phyloP scores from a whole-genome alignment of 768 basidiomycete species.

The Arthromyces matolae region DNA sequence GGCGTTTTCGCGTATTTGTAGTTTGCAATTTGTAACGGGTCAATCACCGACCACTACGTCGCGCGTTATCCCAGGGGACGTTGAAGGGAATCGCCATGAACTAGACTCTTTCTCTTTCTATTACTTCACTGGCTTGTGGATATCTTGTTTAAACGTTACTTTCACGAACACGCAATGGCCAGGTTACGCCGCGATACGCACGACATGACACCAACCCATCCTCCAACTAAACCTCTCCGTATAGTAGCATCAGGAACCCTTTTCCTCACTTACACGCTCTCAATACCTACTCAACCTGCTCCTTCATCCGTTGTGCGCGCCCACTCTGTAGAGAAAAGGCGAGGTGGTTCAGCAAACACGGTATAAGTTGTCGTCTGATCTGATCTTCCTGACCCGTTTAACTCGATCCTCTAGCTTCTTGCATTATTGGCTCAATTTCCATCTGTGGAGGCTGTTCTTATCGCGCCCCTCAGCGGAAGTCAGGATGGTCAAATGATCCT shows the following conservation, averaged over 20 bases:
- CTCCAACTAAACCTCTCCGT: conserved; percentile 47
- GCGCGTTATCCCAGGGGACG: not conserved
- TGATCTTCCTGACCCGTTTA: not conserved
- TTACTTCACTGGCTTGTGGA: not conserved
- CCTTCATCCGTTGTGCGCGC: conserved; percentile 62
- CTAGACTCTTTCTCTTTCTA: not conserved
- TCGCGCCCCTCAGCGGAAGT: conserved; percentile 72
- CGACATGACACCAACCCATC: conserved; percentile 24
- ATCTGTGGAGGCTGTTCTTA: conserved; percentile 59
- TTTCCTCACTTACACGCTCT: conserved; percentile 72
- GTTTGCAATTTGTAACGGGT: too few species aligned
- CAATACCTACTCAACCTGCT: conserved; percentile 54
- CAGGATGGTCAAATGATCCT: conserved; percentile 64
- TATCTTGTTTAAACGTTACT: conserved; percentile 1
- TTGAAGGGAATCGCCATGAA: conserved; percentile 16
- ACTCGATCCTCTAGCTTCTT: conserved; percentile 40
- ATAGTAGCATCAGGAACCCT: conserved; percentile 79
- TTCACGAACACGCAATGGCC: conserved; percentile 33
- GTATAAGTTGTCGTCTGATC: conserved; percentile 19
- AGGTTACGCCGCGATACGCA: conserved; percentile 43
- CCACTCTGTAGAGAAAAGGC: conserved; percentile 59
- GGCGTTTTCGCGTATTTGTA: too few species aligned
- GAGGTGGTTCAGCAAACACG: conserved; percentile 73
- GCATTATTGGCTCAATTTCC: conserved; percentile 72
- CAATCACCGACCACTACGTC: conserved; percentile 8